phyloP scores from a whole-genome alignment of 495 filamentous ascomycete species.

The Podospora pseudoanserina region DNA sequence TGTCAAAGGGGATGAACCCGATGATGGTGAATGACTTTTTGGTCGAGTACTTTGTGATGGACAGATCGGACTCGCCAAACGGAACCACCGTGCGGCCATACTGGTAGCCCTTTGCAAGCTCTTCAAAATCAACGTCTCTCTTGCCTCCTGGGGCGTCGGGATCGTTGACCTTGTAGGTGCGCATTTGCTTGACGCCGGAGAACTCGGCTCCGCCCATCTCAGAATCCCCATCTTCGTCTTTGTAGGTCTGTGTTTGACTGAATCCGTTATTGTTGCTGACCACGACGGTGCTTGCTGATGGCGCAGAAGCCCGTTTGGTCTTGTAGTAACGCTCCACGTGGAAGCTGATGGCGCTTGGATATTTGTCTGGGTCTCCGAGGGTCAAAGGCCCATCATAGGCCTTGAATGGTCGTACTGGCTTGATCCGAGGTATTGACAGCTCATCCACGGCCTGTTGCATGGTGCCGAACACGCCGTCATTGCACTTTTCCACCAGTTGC shows the following conservation, averaged over 20 bases:
- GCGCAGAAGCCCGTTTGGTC: slow-evolving; percentile 69
- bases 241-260: slow-evolving; percentile 47
- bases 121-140: slow-evolving; percentile 75
- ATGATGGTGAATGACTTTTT: slow-evolving; percentile 70
- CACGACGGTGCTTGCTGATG: slow-evolving; percentile 73
- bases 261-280: slow-evolving; percentile 43
- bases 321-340: slow-evolving; percentile 86
- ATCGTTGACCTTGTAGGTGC: slow-evolving; percentile 77
- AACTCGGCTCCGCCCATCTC: slow-evolving; percentile 49
- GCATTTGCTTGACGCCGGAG: slow-evolving; percentile 62
- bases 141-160: slow-evolving; percentile 72
- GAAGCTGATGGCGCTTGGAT: slow-evolving; percentile 75
- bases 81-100: slow-evolving; percentile 91
- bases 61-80: slow-evolving; percentile 78
- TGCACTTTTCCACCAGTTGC: slow-evolving; percentile 55
- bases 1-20: slow-evolving; percentile 75
- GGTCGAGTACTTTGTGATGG: slow-evolving; percentile 77
- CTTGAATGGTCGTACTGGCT: slow-evolving; percentile 64
- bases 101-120: slow-evolving; percentile 87
- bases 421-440: slow-evolving; percentile 66
- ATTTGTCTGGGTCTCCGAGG: slow-evolving; percentile 71
- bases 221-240: slow-evolving; percentile 44
- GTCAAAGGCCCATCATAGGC: slow-evolving; percentile 77
- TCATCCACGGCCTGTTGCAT: slow-evolving; percentile 79
- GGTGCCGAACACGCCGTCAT: slow-evolving; percentile 72